Base-by-base conservation (phyloP, 305 asterid species). In the Ilex paraguariensis region DNA sequence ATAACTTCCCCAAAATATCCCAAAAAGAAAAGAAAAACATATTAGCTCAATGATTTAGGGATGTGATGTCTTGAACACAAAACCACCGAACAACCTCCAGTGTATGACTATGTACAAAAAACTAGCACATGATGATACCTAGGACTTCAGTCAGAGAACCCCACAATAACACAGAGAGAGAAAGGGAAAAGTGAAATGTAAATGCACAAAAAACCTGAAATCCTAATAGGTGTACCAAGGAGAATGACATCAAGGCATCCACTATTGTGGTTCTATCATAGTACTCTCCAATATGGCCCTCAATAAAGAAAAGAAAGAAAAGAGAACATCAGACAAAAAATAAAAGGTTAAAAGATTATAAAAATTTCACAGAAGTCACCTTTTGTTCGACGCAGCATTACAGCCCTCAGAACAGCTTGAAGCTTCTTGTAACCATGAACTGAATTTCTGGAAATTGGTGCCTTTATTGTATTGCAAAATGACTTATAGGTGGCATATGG, bases 341-440 rank as follows among this genome's bases (percentile, higher is more conserved):
- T 11, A 12, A 12, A 49, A 49, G 53, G 53, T 11, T 11, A 49
- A 49, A 48, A 49, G 15, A 7, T 12, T 49, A 49, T 36, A 36
- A 5, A 36, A 36, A 36, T 36, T 36, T 36, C 7, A 36, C 9
- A 5, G 42, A 61, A 63, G 61, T 70, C 67, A 90, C 99, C 97
- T 90, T 93, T 93, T 60, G 99, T 93, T 68, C 97, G 87, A n/a
- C 97, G 95, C 87, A 93, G 75, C 99, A 93, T 93, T 70, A 91
- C 84, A 66, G 78, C 83, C 78, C 77, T 82, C 64, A 88, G 72
- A 73, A 86, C 77, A 69, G 81, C 57, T 74, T 93, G 97, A 82
- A 93, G 97, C 81, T 87, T 93, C 79, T 66, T 66, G 77, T 86
- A 93, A 70, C 99, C 99, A 61, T 69, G 80, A 51, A 57, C 63